phyloP scores from a whole-genome alignment of 495 filamentous ascomycete genomes.

The Niebla homalea region DNA sequence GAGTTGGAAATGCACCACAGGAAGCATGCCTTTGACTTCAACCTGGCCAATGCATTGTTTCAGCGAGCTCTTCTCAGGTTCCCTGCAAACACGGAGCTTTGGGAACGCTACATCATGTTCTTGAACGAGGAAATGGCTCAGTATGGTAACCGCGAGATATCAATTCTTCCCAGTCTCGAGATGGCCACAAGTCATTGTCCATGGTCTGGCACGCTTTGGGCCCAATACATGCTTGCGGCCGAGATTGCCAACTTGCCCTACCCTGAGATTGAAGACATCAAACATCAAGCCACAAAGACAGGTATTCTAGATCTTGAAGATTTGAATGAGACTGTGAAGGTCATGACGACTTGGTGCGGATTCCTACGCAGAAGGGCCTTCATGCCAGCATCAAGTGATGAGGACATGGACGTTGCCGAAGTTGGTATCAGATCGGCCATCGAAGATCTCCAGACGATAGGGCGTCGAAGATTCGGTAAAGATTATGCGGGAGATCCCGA shows the following conservation, averaged over 20 bases:
- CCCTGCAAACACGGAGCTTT: slow-evolving; percentile 54
- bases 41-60: slow-evolving; percentile 59
- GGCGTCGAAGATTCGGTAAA: slow-evolving; percentile 60
- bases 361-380: slow-evolving; percentile 78
- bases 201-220: slow-evolving; percentile 85
- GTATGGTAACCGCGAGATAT: slow-evolving; percentile 24
- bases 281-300: slow-evolving; percentile 79
- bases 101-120: slow-evolving; percentile 72
- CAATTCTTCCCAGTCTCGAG: slow-evolving; percentile 43
- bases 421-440: slow-evolving; percentile 75
- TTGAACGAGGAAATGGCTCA: slow-evolving; percentile 38
- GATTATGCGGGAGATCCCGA: slow-evolving; percentile 71
- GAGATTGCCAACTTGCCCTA: slow-evolving; percentile 65
- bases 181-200: slow-evolving; percentile 78
- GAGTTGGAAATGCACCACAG: slow-evolving; percentile 49
- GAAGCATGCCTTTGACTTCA: slow-evolving; percentile 41
- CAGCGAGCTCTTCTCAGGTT: slow-evolving; percentile 60
- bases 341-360: slow-evolving; percentile 85
- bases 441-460: slow-evolving; percentile 67
- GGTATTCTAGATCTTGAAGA: slow-evolving; percentile 61
- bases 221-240: slow-evolving; percentile 68
- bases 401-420: slow-evolving; percentile 82
- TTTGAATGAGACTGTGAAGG: slow-evolving; percentile 73
- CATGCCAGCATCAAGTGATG: slow-evolving; percentile 60
- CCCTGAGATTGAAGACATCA: slow-evolving; percentile 71